Conservation (phyloP, 116 monocot genomes). For the Cymodocea nodosa region DNA sequence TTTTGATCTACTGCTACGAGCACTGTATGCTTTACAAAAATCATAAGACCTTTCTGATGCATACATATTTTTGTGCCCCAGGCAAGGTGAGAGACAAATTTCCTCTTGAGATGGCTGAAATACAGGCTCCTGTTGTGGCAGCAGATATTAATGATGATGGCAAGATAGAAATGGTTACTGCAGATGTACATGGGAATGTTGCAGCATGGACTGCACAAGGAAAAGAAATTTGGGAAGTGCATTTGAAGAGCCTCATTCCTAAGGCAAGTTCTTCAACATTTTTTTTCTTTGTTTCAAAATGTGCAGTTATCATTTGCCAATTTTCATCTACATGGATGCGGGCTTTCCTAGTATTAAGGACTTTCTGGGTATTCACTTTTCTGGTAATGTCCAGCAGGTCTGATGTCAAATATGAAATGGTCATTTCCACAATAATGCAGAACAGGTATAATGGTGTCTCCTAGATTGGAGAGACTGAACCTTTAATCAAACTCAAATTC, state of each 20-base stretch:
- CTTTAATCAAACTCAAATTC: too few species aligned
- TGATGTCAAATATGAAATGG: too few species aligned
- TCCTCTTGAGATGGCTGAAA: conserved; percentile 98
- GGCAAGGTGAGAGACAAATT: conserved; percentile 81
- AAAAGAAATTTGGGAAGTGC: conserved; percentile 90
- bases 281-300: too few species aligned
- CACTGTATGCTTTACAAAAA: not conserved
- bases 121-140: conserved; percentile 76
- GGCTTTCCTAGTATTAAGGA: too few species aligned
- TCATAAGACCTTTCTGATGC: not conserved
- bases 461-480: too few species aligned
- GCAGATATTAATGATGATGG: conserved; percentile 99
- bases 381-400: too few species aligned
- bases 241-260: conserved; percentile 92
- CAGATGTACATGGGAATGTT: conserved; percentile 92
- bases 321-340: too few species aligned
- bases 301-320: too few species aligned
- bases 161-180: conserved; percentile 89
- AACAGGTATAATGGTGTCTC: too few species aligned
- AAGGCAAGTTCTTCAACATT: conserved; percentile 39
- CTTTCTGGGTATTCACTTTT: too few species aligned
- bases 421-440: too few species aligned
- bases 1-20: too few species aligned
- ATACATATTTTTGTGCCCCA: conserved; percentile 12
- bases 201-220: conserved; percentile 93